These are phyloP conservation scores for Mycosphaerelloides madeirae DNA, from an alignment of 2,329 filamentous ascomycete species.

Conservation along the genomic window DNA sequence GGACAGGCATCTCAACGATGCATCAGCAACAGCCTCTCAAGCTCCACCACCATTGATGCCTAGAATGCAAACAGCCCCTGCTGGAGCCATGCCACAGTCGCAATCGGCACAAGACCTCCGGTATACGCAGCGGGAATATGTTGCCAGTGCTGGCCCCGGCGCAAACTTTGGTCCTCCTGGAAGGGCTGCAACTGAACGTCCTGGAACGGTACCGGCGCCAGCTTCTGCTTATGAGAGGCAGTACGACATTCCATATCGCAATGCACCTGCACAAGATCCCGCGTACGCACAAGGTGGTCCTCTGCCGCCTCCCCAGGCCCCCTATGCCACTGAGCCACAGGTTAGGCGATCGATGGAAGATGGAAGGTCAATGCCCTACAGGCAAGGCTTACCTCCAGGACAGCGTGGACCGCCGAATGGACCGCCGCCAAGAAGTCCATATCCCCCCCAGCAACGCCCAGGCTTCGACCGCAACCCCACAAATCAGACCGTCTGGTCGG, in stretches of 20 bases:
- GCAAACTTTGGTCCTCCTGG: constrained; percentile 1
- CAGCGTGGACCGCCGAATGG: constrained; percentile 14
- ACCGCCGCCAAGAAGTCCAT: constrained; percentile 7
- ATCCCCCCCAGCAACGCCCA: constrained; percentile 15
- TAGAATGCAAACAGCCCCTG: constrained; percentile 5
- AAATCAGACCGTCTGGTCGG: constrained; percentile 22
- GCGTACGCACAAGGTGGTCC: constrained; percentile 11
- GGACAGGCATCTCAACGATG: constrained; percentile 26
- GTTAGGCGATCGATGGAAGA: constrained; percentile 27
- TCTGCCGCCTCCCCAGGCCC: constrained; percentile 23
- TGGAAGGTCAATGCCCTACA: constrained; percentile 23
- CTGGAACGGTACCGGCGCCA: neutral
- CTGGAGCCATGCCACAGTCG: constrained; percentile 12
- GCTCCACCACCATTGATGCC: constrained; percentile 9
- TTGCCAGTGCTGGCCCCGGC: constrained; percentile 3
- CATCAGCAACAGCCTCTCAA: constrained; percentile 24
- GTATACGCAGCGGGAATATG: constrained; percentile 10
- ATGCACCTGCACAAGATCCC: constrained; percentile 9
- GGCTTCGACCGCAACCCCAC: constrained; percentile 17
- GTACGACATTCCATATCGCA: constrained; percentile 10
- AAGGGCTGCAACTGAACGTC: too few relatives aligned
- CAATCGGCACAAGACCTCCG: constrained; percentile 14
- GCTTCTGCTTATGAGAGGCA: constrained; percentile 7
- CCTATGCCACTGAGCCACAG: constrained; percentile 19
- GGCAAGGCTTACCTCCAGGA: constrained; percentile 21